Evolutionary conservation across 805 yeast genomes (phyloP), one percentile per base, ranked within the genome.

Genomic region (Candida namnaoensis): DNA sequence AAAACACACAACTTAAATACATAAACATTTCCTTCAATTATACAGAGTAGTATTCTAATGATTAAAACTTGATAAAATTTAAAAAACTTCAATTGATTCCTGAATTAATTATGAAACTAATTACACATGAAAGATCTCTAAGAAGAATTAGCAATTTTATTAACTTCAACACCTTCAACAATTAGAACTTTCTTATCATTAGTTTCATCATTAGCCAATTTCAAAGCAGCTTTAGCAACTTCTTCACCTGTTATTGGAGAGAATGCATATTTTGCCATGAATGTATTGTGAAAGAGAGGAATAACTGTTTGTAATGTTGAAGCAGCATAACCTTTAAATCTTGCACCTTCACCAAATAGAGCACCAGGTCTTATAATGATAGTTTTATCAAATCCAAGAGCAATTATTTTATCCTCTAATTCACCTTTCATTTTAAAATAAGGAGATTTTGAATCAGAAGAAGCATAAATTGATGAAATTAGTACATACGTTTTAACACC

Each of bases 291-390:
- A 4, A 30, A 30, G 7, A 30, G 13, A 12, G 13, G 13, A 6
- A 7, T 12, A 30, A 30, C 5, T 12, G 3, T 30, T 13, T 30
- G 13, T 2, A 7, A 7, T 8, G 11, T 6, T 12, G 33, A 30
- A 42, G 64, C 69, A 5, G 56, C 56, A 5, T 62, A 49, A 1
- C 74, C 76, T 41, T 68, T 71, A 2, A 60, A 44, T 7, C 46
- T 41, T 14, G 64, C 68, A 52, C 95, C 67, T 27, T 74, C 72
- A 5, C 95, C 95, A 6, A 85, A 51, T 14, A 87, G 64, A 1
- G 70, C 60, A 4, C 95, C 95, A 0, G 96, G 96, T 49, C 86
- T 71, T 41, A 88, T 60, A 44, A 88, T 80, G 36, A 86, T 71
- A 2, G 88, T 77, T 38, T 76, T 68, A 14, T 78, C 78, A 58